Evolutionary conservation across 2,329 filamentous ascomycete species (phyloP).

Genomic region (Verticillium dahliae): DNA sequence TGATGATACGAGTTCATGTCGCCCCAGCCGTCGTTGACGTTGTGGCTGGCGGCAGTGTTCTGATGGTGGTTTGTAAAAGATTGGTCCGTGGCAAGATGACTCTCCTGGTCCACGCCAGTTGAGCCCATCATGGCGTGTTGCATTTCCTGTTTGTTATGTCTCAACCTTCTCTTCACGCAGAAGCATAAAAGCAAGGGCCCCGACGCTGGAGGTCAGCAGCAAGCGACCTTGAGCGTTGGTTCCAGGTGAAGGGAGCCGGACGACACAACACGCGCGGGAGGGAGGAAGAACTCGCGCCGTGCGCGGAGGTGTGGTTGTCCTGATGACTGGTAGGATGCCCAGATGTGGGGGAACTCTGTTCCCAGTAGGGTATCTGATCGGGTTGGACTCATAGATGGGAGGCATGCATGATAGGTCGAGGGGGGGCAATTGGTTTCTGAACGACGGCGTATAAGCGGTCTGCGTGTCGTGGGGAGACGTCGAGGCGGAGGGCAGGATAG

Average conservation of each 20-base stretch:
- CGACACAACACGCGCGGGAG: conserved; percentile 1
- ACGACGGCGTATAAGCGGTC: conserved; percentile 23
- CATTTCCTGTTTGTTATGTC: conserved; percentile 20
- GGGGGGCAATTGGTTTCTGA: conserved; percentile 30
- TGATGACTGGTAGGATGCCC: conserved; percentile 13
- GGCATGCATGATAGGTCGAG: conserved; percentile 40
- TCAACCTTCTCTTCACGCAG: not conserved
- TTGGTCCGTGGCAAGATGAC: conserved; percentile 35
- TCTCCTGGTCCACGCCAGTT: conserved; percentile 39
- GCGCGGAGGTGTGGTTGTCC: conserved; percentile 2
- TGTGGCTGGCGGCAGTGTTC: conserved; percentile 31
- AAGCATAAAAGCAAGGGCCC: not conserved
- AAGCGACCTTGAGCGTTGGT: conserved; percentile 4
- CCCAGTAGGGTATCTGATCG: conserved; percentile 22
- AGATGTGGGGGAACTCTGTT: conserved; percentile 20
- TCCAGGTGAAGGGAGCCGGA: conserved; percentile 2
- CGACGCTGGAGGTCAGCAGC: not conserved
- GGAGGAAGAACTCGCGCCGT: conserved; percentile 7
- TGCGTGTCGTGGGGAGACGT: conserved; percentile 22
- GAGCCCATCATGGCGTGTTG: conserved; percentile 35
- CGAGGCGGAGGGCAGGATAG: not conserved
- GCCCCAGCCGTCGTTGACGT: conserved; percentile 44
- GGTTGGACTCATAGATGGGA: conserved; percentile 34
- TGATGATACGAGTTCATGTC: conserved; percentile 58
- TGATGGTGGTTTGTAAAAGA: conserved; percentile 21